phyloP scores from a whole-genome alignment of 305 asterid genomes.

The Solanum chacoense region DNA sequence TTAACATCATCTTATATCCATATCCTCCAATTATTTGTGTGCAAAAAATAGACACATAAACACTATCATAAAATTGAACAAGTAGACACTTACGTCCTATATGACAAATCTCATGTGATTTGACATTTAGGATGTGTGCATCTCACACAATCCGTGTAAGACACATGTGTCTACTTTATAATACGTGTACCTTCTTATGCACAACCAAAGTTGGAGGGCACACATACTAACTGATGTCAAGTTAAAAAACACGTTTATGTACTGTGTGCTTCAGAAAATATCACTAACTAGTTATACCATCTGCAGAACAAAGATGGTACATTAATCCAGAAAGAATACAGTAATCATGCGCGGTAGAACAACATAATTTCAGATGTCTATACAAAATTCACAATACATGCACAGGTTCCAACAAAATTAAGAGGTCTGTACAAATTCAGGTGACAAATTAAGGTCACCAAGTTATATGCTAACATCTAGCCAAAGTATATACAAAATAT shows the following conservation, averaged over 20 bases:
- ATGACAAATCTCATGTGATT: not conserved
- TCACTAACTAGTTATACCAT: not conserved
- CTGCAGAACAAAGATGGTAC: not conserved
- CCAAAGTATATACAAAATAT: slow-evolving; percentile 31
- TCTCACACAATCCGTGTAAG: not conserved
- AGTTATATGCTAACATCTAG: slow-evolving; percentile 11
- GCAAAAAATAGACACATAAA: not conserved
- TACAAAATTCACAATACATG: slow-evolving; percentile 8
- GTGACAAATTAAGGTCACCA: slow-evolving; percentile 7
- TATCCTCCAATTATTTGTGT: not conserved
- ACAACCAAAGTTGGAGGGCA: not conserved
- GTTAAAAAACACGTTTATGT: not conserved
- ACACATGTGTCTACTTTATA: not conserved
- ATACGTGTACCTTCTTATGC: not conserved
- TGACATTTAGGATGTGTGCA: not conserved
- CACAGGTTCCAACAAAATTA: slow-evolving; percentile 3
- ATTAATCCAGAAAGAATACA: not conserved
- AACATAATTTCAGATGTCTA: not conserved
- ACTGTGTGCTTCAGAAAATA: not conserved
- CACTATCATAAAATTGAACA: not conserved
- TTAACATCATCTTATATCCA: not conserved
- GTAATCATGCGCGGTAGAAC: not conserved
- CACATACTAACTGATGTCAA: not conserved
- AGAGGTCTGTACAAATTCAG: slow-evolving; percentile 18
- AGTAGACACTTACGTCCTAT: not conserved